Base-by-base conservation (phyloP, 1,284 basidiomycete species). In the Trametes pubescens region DNA sequence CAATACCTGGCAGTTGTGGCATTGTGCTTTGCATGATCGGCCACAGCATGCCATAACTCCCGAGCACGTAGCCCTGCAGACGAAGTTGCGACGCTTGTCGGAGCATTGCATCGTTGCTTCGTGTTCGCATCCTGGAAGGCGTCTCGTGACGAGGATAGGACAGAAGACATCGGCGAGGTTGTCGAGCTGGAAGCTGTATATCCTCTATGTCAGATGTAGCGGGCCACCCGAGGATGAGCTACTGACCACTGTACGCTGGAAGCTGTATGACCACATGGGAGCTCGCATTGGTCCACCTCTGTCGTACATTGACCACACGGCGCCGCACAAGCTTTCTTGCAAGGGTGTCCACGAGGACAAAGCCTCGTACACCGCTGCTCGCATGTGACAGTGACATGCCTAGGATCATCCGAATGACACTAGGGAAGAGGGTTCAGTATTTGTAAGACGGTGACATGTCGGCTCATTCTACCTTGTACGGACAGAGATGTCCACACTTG, bases 401-500 rank as follows among this genome's bases (percentile, higher is more conserved):
- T 78, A 0, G 80, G 79, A 65, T 88, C 86, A 62, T 90, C 89
- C 0, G 85, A 81, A 71, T 93, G 91, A 65, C 91, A 93, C 87
- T 91, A 43, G 40, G 56, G 18, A 37, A 11, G 16, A 7, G 18
- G 4, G 24, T 32, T 10, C 8, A 57, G 35, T 2, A 18, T 7
- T 18, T 43, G 2, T 7, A 51, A 4, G 11, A 2, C 11, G 21
- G 32, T 44, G 11, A 13, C 11, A 35, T 10, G 65, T 22, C 4
- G 18, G 22, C 21, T 44, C n/a, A 51, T n/a, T 13, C 34, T 73
- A 86, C 88, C 80, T 86, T 86, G 64, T 82, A 89, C 0, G 84
- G 85, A 71, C 91, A 93, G 4, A 79, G 74, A 68, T 93, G 91
- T 1, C 91, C 91, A 69, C 91, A 93, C n/a, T 76, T 72, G n/a